Percentiles rank a stretch among this genome's conserved stretches.
phyloP scores from a whole-genome alignment of 176 grass and related monocot species.

The Aegilops tauschii region DNA sequence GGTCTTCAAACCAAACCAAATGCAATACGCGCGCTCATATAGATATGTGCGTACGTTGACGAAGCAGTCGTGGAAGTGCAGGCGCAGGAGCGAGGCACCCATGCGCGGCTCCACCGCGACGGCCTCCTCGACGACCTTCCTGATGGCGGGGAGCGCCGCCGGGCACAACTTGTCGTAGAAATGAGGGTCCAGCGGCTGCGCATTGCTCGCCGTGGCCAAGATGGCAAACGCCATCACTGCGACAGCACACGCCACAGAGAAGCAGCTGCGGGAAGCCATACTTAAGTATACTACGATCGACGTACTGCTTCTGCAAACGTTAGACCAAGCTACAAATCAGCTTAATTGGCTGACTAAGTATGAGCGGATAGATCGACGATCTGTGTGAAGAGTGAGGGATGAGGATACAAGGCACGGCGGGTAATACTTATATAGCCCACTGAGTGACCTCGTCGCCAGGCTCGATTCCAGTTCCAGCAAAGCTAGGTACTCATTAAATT shows the following conservation, averaged over 20 bases:
- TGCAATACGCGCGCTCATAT: too few species aligned
- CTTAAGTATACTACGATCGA: neutral
- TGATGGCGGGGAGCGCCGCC: conserved; percentile 55
- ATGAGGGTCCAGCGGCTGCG: conserved; percentile 44
- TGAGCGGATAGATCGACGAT: neutral
- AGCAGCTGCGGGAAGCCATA: neutral
- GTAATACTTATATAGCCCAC: conserved; percentile 29
- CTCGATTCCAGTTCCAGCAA: neutral
- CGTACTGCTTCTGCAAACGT: neutral
- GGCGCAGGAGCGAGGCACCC: conserved; percentile 72
- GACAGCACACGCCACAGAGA: neutral
- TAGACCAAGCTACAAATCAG: neutral
- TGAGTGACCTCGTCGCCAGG: neutral
- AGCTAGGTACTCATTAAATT: neutral
- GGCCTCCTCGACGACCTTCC: conserved; percentile 38
- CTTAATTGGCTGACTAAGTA: neutral
- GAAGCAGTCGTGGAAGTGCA: conserved; percentile 92
- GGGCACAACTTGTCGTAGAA: conserved; percentile 76
- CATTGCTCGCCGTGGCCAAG: conserved; percentile 12
- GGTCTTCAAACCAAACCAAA: neutral
- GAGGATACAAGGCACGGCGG: neutral
- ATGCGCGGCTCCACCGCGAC: conserved; percentile 59
- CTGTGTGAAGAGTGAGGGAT: neutral
- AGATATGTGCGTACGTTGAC: conserved; percentile 67
- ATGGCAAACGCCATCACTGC: conserved; percentile 36